phyloP scores from a whole-genome alignment of 768 basidiomycete species.

The Panus rudis region DNA sequence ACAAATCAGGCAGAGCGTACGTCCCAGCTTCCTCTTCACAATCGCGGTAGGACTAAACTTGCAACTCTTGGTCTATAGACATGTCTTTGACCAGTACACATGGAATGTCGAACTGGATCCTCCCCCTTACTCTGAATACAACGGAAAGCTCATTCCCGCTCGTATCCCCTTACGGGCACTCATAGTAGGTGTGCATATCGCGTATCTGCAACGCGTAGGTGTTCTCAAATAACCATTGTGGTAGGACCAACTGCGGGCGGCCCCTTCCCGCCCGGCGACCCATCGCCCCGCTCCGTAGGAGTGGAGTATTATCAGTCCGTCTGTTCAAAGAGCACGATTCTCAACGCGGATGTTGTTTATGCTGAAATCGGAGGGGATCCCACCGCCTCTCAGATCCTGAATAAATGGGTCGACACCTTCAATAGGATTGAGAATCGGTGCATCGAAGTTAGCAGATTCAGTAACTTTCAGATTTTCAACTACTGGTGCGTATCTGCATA shows the following conservation, averaged over 20 bases:
- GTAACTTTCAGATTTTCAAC: conserved; percentile 38
- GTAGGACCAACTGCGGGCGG: conserved; percentile 40
- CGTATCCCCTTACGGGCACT: conserved; percentile 49
- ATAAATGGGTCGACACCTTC: conserved; percentile 41
- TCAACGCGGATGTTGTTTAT: conserved; percentile 21
- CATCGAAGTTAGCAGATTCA: conserved; percentile 33
- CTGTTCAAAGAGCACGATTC: conserved; percentile 35
- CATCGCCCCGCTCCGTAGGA: conserved; percentile 39
- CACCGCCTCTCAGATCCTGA: conserved; percentile 30
- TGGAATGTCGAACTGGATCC: too few relatives aligned
- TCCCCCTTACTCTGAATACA: conserved; percentile 37
- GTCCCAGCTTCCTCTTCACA: conserved; percentile 15
- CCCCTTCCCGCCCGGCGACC: conserved; percentile 26
- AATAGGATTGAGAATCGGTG: conserved; percentile 39
- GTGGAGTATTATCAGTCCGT: conserved; percentile 38
- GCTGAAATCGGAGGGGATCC: conserved; percentile 17
- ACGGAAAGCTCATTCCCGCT: conserved; percentile 45
- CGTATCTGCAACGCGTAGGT: neutral
- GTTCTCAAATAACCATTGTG: neutral
- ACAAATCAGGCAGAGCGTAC: conserved; percentile 40
- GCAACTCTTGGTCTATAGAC: too few relatives aligned
- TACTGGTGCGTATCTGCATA: conserved; percentile 36
- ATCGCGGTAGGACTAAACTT: too few relatives aligned
- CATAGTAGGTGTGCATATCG: conserved; percentile 35
- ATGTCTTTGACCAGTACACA: conserved; percentile 53